Conservation (phyloP, 768 basidiomycete species). For the Phanerochaete carnosa region DNA sequence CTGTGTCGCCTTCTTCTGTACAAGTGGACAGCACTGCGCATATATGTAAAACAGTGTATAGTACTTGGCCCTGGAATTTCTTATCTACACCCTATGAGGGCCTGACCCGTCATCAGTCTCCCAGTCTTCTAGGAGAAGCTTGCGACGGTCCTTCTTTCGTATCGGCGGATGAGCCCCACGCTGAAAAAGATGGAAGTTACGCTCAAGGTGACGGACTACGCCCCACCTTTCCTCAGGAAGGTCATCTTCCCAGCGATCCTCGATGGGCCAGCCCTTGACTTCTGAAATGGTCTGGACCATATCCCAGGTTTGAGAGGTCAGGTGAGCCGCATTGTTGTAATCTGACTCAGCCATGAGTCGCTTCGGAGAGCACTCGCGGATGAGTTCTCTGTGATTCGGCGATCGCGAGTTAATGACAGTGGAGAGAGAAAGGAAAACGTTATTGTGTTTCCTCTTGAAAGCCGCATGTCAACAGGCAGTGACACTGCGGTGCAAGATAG, state of each 20-base stretch:
- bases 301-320: slow-evolving; percentile 66
- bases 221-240: slow-evolving; percentile 47
- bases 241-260: slow-evolving; percentile 50
- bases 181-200: slow-evolving; percentile 69
- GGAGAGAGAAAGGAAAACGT: slow-evolving; percentile 86
- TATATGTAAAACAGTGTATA: not conserved
- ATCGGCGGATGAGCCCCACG: slow-evolving; percentile 38
- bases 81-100: not conserved
- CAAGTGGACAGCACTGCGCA: not conserved
- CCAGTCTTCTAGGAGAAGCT: slow-evolving; percentile 10
- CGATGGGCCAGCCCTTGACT: slow-evolving; percentile 75
- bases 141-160: slow-evolving; percentile 11
- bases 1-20: not conserved
- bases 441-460: slow-evolving; percentile 61
- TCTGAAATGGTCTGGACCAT: slow-evolving; percentile 72
- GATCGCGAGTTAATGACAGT: slow-evolving; percentile 80
- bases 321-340: slow-evolving; percentile 61
- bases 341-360: slow-evolving; percentile 89
- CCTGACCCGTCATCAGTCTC: not conserved
- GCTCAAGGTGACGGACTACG: slow-evolving; percentile 59
- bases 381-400: slow-evolving; percentile 56
- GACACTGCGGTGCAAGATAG: slow-evolving; percentile 1
- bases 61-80: not conserved
- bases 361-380: slow-evolving; percentile 55
- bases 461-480: not conserved